A percentile compares a stretch with the other conserved stretches of the same genome.
Conservation (phyloP, 495 filamentous ascomycete species). For the Sphaerosporella brunnea region DNA sequence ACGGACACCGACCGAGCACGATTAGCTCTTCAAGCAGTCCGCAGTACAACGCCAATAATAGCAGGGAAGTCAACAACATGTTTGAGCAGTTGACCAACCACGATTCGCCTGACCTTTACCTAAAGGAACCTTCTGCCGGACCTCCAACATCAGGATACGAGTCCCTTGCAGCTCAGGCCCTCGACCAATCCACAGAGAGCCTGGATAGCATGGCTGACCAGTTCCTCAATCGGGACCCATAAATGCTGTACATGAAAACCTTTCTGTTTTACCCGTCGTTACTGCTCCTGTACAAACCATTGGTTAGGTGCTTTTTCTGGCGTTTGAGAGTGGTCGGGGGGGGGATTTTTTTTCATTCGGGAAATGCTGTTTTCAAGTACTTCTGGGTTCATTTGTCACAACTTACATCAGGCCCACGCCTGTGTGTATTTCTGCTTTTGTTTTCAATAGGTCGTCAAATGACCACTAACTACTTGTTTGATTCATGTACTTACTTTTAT, state of each 20-base stretch:
- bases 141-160: slow-evolving; percentile 11
- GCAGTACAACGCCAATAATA: slow-evolving; percentile 14
- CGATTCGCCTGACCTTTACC: slow-evolving; percentile 19
- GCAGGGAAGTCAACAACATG: slow-evolving; percentile 16
- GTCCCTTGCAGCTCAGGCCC: slow-evolving; percentile 14
- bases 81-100: slow-evolving; percentile 25
- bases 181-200: slow-evolving; percentile 12
- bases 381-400: neutral
- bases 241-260: neutral
- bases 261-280: neutral
- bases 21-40: slow-evolving; percentile 10
- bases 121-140: slow-evolving; percentile 13
- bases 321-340: slow-evolving; percentile 1
- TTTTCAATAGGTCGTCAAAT: too few species aligned
- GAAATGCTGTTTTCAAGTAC: neutral
- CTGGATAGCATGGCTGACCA: slow-evolving; percentile 19
- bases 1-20: slow-evolving; percentile 9
- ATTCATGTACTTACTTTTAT: neutral
- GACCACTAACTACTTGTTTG: neutral
- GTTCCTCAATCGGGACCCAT: slow-evolving; percentile 7
- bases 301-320: neutral
- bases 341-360: neutral
- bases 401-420: too few species aligned
- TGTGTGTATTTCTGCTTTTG: too few species aligned
- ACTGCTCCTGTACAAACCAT: neutral